A percentile compares a stretch with the other conserved stretches of the same genome.
phyloP scores from a whole-genome alignment of 192 early-diverging fungal genomes.

The Funneliformis geosporum region DNA sequence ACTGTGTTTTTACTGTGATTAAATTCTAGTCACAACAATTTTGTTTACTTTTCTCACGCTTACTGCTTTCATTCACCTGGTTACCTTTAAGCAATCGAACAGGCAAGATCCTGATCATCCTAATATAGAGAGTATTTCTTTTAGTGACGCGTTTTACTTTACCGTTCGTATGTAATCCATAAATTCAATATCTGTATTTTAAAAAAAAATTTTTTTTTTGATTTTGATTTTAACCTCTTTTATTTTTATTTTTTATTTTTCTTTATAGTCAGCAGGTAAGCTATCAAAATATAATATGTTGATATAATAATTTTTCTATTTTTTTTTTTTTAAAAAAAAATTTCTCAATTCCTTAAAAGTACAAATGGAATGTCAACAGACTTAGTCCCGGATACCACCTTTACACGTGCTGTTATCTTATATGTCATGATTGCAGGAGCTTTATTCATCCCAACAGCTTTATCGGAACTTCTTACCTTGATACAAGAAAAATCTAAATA shows the following conservation, averaged over 20 bases:
- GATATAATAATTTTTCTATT: no score
- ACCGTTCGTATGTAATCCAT: conserved; percentile 42
- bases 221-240: conserved; percentile 31
- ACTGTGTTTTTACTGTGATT: neutral
- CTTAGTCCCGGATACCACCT: conserved; percentile 61
- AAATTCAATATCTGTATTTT: neutral
- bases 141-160: conserved; percentile 61
- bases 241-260: conserved; percentile 36
- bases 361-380: conserved; percentile 69
- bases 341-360: conserved; percentile 36
- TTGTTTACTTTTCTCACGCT: conserved; percentile 71
- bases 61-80: conserved; percentile 68
- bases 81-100: conserved; percentile 62
- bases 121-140: conserved; percentile 38
- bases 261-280: conserved; percentile 32
- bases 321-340: neutral
- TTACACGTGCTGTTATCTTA: conserved; percentile 56
- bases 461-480: conserved; percentile 64
- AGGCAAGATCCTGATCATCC: conserved; percentile 39
- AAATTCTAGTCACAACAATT: conserved; percentile 54
- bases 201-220: neutral
- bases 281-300: neutral
- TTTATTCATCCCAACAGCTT: conserved; percentile 64
- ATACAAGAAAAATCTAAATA: conserved; percentile 62
- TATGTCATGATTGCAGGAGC: conserved; percentile 75